Evolutionary conservation across 192 early-diverging fungal species (phyloP).

Genomic region (Obelidium mucronatum): DNA sequence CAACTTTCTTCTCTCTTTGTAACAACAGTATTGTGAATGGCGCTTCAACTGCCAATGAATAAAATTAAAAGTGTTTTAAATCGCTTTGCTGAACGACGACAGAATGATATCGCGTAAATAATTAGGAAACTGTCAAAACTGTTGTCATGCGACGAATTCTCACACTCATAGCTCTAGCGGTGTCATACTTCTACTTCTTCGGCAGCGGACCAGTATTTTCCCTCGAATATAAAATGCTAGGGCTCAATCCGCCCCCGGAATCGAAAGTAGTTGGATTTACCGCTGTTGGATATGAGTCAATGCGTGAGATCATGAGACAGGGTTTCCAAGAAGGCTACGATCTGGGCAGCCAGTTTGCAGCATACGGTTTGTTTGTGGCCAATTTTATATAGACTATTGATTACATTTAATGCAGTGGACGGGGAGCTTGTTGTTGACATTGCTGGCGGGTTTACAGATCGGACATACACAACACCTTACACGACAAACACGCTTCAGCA

Average conservation of each 20-base stretch:
- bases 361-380: conserved; percentile 37
- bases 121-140: no score
- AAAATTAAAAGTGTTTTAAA: no score
- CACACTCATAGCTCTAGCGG: not conserved
- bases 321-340: conserved; percentile 58
- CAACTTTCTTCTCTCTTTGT: not conserved
- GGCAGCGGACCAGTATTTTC: conserved; percentile 5
- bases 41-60: no score
- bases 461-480: conserved; percentile 46
- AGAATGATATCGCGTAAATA: no score
- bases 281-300: conserved; percentile 47
- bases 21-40: not conserved
- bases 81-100: no score
- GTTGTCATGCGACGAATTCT: conserved; percentile 3
- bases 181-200: conserved; percentile 9
- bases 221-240: conserved; percentile 3
- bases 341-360: conserved; percentile 57
- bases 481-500: conserved; percentile 65
- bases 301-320: conserved; percentile 39
- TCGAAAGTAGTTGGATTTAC: conserved; percentile 32
- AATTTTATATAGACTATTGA: not conserved
- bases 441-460: conserved; percentile 65
- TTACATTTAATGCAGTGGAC: conserved; percentile 41
- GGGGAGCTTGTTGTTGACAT: conserved; percentile 68
- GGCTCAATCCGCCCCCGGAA: not conserved